These are phyloP conservation scores for Emergomyces africanus DNA, from an alignment of 2,329 filamentous ascomycete genomes.

Conservation along the genomic window DNA sequence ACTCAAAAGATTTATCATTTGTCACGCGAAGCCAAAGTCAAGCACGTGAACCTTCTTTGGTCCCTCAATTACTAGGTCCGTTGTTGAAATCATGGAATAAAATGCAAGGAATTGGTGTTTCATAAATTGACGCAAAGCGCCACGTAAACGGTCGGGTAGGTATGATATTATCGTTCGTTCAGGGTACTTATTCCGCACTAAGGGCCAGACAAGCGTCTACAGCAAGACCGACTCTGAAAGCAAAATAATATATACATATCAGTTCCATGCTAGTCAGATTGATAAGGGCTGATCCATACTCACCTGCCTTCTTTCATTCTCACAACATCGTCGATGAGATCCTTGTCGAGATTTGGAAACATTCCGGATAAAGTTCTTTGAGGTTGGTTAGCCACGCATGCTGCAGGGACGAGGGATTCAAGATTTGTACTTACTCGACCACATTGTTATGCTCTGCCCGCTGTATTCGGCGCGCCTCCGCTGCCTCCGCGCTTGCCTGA, in stretches of 20 bases:
- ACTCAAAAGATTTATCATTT: not conserved
- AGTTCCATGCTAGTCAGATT: not conserved
- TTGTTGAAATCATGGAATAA: not conserved
- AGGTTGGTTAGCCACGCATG: constrained; percentile 2
- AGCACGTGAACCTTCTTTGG: not conserved
- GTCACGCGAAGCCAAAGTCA: too few relatives aligned
- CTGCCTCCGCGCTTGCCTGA: constrained; percentile 80
- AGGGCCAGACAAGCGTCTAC: constrained; percentile 75
- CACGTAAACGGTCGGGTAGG: not conserved
- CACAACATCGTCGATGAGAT: constrained; percentile 94
- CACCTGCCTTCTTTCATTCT: constrained; percentile 88
- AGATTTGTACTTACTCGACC: constrained; percentile 50
- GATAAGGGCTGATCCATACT: constrained; percentile 25
- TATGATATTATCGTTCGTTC: not conserved
- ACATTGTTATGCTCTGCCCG: constrained; percentile 77
- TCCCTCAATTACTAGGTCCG: not conserved
- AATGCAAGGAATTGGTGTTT: not conserved
- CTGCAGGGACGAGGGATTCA: not conserved
- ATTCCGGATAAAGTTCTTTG: constrained; percentile 69
- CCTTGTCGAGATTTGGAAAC: constrained; percentile 90
- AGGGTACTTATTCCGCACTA: constrained; percentile 28
- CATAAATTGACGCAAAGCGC: not conserved
- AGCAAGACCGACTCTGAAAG: constrained; percentile 60
- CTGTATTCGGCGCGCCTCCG: constrained; percentile 73
- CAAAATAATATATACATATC: not conserved